Percentiles rank a stretch among this genome's conserved stretches.
These are phyloP conservation scores for Arthrobotrys pseudoclavata DNA, from an alignment of 2,329 filamentous ascomycete species.

Conservation along the genomic window DNA sequence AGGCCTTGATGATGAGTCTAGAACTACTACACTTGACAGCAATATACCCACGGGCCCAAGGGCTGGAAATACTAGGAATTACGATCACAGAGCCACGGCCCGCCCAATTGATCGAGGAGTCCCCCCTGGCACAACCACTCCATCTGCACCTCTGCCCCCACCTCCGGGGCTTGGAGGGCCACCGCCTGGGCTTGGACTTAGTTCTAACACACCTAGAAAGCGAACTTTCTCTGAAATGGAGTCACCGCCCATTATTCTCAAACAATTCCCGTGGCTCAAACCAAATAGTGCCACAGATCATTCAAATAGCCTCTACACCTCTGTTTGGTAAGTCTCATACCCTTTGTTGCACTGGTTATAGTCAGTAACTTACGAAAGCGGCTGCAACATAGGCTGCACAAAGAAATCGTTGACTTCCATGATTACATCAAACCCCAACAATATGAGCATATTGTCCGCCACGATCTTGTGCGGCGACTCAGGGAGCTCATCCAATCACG, in stretches of 20 bases:
- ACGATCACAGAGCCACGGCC: neutral
- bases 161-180: conserved; percentile 26
- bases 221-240: conserved; percentile 59
- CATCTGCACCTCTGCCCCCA: conserved; percentile 44
- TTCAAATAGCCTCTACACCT: conserved; percentile 70
- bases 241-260: conserved; percentile 61
- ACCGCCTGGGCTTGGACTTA: conserved; percentile 8
- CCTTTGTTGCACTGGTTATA: conserved; percentile 22
- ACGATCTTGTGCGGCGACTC: conserved; percentile 79
- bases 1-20: conserved; percentile 75
- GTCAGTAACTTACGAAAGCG: neutral
- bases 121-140: conserved; percentile 38
- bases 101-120: conserved; percentile 56
- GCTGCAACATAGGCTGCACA: conserved; percentile 76
- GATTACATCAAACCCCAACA: conserved; percentile 81
- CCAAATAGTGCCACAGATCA: conserved; percentile 69
- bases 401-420: conserved; percentile 91
- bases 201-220: conserved; percentile 60
- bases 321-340: conserved; percentile 71
- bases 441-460: conserved; percentile 82
- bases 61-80: conserved; percentile 11
- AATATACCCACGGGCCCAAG: conserved; percentile 61
- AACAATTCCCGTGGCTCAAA: conserved; percentile 75
- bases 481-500: conserved; percentile 72
- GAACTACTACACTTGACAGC: conserved; percentile 64